Evolutionary conservation across 345 rosid species (phyloP).

Genomic region (Rubroshorea leprosula): DNA sequence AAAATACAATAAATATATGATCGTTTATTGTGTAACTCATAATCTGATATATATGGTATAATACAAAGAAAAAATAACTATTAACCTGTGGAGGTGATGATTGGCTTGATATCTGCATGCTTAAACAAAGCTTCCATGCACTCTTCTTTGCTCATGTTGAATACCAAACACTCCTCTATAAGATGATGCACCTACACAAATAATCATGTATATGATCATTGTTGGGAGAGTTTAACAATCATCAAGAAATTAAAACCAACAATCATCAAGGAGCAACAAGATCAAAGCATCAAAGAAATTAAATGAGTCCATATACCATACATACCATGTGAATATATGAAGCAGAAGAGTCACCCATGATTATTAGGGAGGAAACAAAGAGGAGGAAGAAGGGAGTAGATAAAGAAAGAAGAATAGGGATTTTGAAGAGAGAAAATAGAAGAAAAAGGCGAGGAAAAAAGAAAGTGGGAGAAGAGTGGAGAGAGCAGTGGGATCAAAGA

Average conservation of each 20-base stretch:
- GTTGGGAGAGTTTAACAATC: too few relatives aligned
- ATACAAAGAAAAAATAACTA: too few relatives aligned
- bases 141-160: conserved; percentile 86
- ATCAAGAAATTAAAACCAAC: too few relatives aligned
- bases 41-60: too few relatives aligned
- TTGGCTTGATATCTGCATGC: conserved; percentile 79
- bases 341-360: conserved; percentile 51
- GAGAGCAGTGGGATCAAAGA: conserved; percentile 9
- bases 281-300: too few relatives aligned
- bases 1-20: not conserved
- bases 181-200: conserved; percentile 73
- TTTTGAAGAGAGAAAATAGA: conserved; percentile 2
- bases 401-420: too few relatives aligned
- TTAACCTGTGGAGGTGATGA: conserved; percentile 80
- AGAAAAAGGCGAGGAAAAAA: not conserved
- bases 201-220: not conserved
- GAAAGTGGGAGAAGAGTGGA: not conserved
- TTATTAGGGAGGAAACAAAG: conserved; percentile 5
- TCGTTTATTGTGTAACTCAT: too few relatives aligned
- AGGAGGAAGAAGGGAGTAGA: conserved; percentile 2
- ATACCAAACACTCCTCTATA: conserved; percentile 81
- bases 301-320: not conserved
- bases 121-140: conserved; percentile 87
- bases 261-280: not conserved
- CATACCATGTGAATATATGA: conserved; percentile 71